These are phyloP conservation scores for Pilaira anomala DNA, from an alignment of 192 early-diverging fungal species.

Conservation along the genomic window DNA sequence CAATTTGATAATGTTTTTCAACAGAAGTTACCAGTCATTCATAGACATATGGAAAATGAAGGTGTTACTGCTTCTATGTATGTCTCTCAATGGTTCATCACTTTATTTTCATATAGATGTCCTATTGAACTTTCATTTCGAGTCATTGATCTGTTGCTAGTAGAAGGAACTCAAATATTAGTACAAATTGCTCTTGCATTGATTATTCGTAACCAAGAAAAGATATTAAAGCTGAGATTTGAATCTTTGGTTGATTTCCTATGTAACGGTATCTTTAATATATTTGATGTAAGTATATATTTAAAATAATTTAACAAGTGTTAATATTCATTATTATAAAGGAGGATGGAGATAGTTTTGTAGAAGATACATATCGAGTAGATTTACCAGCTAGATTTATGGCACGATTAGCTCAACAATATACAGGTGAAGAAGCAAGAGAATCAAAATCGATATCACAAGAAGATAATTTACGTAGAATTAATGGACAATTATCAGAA, in stretches of 20 bases:
- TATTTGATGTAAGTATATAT: constrained; percentile 63
- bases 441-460: constrained; percentile 63
- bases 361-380: constrained; percentile 78
- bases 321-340: constrained; percentile 21
- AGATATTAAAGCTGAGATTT: constrained; percentile 78
- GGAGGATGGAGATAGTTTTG: constrained; percentile 67
- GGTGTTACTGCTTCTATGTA: constrained; percentile 93
- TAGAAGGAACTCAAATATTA: constrained; percentile 85
- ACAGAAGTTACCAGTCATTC: constrained; percentile 76
- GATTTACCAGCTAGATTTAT: constrained; percentile 66
- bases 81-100: constrained; percentile 99
- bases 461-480: constrained; percentile 56
- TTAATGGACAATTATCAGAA: constrained; percentile 64
- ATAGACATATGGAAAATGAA: constrained; percentile 76
- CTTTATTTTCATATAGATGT: constrained; percentile 96
- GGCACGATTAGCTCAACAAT: constrained; percentile 68
- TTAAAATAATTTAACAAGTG: constrained; percentile 31
- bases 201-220: constrained; percentile 75
- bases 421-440: constrained; percentile 59
- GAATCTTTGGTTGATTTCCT: constrained; percentile 84
- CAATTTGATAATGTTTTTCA: constrained; percentile 88
- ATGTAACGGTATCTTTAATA: constrained; percentile 85
- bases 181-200: constrained; percentile 87
- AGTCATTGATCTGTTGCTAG: constrained; percentile 89
- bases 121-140: constrained; percentile 85